phyloP scores from a whole-genome alignment of 441 rosid species.

The Euphorbia corollata region DNA sequence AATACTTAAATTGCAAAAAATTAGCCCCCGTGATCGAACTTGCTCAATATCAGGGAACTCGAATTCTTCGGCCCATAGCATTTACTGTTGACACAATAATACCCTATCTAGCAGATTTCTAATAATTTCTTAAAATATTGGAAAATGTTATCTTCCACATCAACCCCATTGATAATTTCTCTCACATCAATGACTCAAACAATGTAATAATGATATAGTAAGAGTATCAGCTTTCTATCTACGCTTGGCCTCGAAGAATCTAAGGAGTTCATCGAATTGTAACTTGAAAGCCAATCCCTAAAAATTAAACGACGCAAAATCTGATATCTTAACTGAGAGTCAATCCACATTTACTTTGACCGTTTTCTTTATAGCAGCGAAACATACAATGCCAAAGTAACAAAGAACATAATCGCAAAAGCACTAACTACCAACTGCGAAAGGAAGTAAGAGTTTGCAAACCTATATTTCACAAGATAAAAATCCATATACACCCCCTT shows the following conservation, averaged over 20 bases:
- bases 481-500: slow-evolving; percentile 35
- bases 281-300: neutral
- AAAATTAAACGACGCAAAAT: neutral
- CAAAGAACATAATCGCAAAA: neutral
- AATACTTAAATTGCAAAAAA: neutral
- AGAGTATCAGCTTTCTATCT: neutral
- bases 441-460: slow-evolving; percentile 20
- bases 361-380: neutral
- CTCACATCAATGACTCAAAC: neutral
- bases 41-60: neutral
- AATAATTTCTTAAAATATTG: neutral
- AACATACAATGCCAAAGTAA: neutral
- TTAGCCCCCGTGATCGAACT: neutral
- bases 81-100: neutral
- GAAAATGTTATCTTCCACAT: neutral
- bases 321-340: slow-evolving; percentile 2
- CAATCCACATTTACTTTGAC: slow-evolving; percentile 3
- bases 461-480: slow-evolving; percentile 39
- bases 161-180: neutral
- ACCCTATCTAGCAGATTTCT: neutral
- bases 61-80: neutral
- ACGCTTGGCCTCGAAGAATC: neutral
- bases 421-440: slow-evolving; percentile 11
- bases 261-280: neutral
- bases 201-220: neutral